Conservation (phyloP, 352 stramenopile species). For the Pythium rhizo-oryzae region DNA sequence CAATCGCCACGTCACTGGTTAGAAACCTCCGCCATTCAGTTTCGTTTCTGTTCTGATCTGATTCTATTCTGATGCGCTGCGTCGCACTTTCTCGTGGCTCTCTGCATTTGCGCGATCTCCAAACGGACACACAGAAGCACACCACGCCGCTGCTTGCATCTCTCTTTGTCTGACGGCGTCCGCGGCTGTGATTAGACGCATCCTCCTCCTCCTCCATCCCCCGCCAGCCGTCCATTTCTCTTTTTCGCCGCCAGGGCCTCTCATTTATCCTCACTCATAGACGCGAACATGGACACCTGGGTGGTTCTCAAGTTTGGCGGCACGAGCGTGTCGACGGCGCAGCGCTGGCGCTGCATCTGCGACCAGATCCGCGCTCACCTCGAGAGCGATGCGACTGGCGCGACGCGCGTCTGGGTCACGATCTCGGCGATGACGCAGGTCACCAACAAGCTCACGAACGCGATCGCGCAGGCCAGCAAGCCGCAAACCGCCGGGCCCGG, state of each 20-base stretch:
- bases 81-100: slow-evolving; percentile 29
- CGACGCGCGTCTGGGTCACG: slow-evolving; percentile 81
- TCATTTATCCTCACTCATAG: background rate
- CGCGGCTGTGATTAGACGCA: background rate
- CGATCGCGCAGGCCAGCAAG: slow-evolving; percentile 50
- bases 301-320: slow-evolving; percentile 91
- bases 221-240: slow-evolving; percentile 8
- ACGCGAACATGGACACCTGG: slow-evolving; percentile 40
- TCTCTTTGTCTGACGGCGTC: background rate
- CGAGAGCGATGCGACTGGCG: slow-evolving; percentile 25
- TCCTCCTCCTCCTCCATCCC: background rate
- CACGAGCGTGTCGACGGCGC: slow-evolving; percentile 83
- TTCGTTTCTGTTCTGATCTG: background rate
- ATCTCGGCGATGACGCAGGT: slow-evolving; percentile 88
- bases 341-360: slow-evolving; percentile 82
- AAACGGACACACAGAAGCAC: background rate
- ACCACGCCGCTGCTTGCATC: background rate
- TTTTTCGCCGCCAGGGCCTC: background rate
- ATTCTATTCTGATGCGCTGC: slow-evolving; percentile 15
- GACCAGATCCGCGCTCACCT: slow-evolving; percentile 68
- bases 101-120: slow-evolving; percentile 19
- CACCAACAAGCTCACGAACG: slow-evolving; percentile 83
- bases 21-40: slow-evolving; percentile 3
- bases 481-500: background rate
- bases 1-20: slow-evolving; percentile 13